Base-by-base conservation (phyloP, 805 yeast genomes). In the Phaffomyces antillensis region DNA sequence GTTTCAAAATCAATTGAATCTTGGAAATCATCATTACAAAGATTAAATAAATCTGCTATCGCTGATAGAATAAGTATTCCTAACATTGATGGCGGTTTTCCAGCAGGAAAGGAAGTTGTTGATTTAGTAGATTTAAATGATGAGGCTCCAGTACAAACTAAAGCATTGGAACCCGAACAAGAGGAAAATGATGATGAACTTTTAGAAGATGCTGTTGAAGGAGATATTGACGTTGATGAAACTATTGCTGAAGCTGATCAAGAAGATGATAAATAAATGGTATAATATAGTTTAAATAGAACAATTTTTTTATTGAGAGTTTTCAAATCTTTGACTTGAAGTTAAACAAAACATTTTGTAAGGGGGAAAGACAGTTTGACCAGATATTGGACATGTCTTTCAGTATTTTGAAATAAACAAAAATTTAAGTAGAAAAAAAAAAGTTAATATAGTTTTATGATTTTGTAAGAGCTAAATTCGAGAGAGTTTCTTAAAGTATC, bases 11-110 rank as follows among this genome's bases (percentile, higher is more conserved):
- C 75, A 20, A 77, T 86, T 32, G 66, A 67, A 12, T 61, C 67
- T 46, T 91, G 99, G 98, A 86, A 85, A 64, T 63, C 70, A 15
- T 62, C 71, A 37, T 71, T 91, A 47, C 58, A 43, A 2, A 57
- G 64, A 13, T 63, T 67, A 34, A 85, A 83, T 35, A 80, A 84
- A 54, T 60, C 61, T 1, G 66, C 71, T 42, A 68, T 86, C 39
- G 81, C 90, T 43, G 79, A 76, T 11, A 75, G 91, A 64, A 68
- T 90, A 44, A 58, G 68, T 40, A 62, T 66, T 20, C 79, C 79
- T 5, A 60, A 52, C 20, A 65, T 55, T 13, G 64, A 63, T 37
- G 64, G 53, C 11, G 52, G 54, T 20, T 68, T 69, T 51, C 72
- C 76, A 28, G 36, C 36, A 12, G 47, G 47, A 2, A 55, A 51